Evolutionary conservation across 1,284 basidiomycete genomes (phyloP), one percentile per base, ranked within the genome.

Genomic region (Inonotus obliquus): DNA sequence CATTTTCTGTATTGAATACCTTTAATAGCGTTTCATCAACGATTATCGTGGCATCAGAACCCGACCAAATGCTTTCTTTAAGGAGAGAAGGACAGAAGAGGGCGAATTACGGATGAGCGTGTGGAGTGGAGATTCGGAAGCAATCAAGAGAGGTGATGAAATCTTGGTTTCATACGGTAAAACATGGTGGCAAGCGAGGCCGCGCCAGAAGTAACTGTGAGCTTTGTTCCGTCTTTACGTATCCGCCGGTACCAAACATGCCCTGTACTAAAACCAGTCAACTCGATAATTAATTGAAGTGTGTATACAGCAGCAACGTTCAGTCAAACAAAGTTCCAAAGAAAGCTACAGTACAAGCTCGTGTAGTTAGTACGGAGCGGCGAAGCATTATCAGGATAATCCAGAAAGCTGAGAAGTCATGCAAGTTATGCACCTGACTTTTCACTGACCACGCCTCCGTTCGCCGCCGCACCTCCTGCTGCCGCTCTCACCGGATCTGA

Each of bases 101-200:
- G 91, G 89, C 21, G 89, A 89, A 72, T 71, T 91, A 65, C 78
- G 86, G 58, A 94, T 96, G 82, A 81, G 85, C 65, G 80, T 96
- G 19, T 91, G 87, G 85, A 83, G 79, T 57, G 80, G 80, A 61
- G 47, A 57, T 38, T 75, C 73, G 49, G 77, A 81, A 39, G 76
- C 75, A 10, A 85, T 97, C 57, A 82, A 77, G 65, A 94, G 91
- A 70, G 91, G 92, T 1, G 85, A 93, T 14, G 95, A 97, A 74
- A 82, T 98, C 47, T 72, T 95, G 35, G 89, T 96, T 37, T 92
- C 88, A 23, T 97, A 97, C 70, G 94, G 94, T n/a, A 95, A 95
- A 69, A 81, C 83, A n/a, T 96, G 90, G 85, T 96, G 94, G 94
- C 75, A 73, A 25, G 80, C 79, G 53, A 78, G 84, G 60, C 62